phyloP scores from a whole-genome alignment of 768 basidiomycete species.

The Serendipita sp. region DNA sequence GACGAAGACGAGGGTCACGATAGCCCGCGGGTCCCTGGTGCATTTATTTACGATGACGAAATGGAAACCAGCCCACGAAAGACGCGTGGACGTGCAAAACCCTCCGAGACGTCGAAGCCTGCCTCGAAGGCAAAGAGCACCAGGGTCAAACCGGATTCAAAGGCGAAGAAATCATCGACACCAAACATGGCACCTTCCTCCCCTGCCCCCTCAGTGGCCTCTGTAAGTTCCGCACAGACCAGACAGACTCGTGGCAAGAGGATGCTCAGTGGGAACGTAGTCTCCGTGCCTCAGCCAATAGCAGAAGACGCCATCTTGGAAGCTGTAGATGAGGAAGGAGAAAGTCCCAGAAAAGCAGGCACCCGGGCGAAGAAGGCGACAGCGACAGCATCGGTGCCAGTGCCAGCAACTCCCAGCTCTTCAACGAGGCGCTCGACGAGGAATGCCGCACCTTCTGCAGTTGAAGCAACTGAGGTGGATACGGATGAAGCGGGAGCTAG shows the following conservation, averaged over 20 bases:
- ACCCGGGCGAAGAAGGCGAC: background rate
- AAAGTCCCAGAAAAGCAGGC: background rate
- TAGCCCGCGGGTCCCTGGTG: background rate
- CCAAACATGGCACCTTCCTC: background rate
- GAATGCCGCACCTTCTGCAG: background rate
- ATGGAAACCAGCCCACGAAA: background rate
- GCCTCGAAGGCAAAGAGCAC: background rate
- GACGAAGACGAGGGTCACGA: background rate
- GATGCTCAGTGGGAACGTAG: background rate
- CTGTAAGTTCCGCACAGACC: background rate
- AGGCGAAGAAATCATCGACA: background rate
- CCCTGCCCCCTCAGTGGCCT: background rate
- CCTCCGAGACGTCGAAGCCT: background rate
- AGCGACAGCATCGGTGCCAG: background rate
- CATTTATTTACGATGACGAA: background rate
- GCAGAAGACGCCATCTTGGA: background rate
- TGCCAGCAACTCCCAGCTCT: background rate
- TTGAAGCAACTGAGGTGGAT: background rate
- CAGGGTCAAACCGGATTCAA: background rate
- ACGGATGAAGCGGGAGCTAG: background rate
- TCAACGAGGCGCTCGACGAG: background rate
- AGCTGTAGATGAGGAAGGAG: background rate
- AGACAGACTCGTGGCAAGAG: background rate
- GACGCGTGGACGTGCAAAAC: background rate
- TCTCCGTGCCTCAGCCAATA: background rate